phyloP scores from a whole-genome alignment of 1,139 yeast genomes.

The Kluyveromyces sp. region DNA sequence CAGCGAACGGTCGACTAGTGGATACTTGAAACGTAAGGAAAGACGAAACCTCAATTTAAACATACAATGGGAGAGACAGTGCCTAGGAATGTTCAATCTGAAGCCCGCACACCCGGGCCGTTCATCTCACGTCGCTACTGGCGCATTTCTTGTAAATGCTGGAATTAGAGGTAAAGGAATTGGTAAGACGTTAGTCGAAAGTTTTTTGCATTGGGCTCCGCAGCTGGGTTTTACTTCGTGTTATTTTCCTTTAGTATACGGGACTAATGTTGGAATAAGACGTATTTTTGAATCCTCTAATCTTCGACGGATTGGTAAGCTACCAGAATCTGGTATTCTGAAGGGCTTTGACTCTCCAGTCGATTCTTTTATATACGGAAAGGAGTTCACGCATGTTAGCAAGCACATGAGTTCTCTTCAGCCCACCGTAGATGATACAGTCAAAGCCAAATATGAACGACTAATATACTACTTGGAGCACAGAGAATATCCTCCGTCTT shows the following conservation, averaged over 20 bases:
- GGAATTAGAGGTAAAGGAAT: conserved; percentile 92
- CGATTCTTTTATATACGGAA: conserved; percentile 72
- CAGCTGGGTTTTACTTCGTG: conserved; percentile 78
- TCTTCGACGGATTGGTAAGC: conserved; percentile 69
- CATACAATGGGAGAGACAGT: conserved; percentile 83
- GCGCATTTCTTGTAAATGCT: conserved; percentile 81
- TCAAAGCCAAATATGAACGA: conserved; percentile 51
- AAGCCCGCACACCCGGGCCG: conserved; percentile 92
- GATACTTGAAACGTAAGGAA: conserved; percentile 25
- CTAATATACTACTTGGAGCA: conserved; percentile 74
- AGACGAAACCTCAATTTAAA: conserved; percentile 25
- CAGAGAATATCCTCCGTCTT: conserved; percentile 78
- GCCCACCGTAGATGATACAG: conserved; percentile 25
- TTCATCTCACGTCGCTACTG: conserved; percentile 88
- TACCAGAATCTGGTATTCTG: conserved; percentile 79
- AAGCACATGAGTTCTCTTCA: conserved; percentile 28
- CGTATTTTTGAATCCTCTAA: conserved; percentile 72
- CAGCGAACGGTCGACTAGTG: conserved; percentile 26
- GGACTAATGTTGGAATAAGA: conserved; percentile 76
- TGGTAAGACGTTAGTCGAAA: conserved; percentile 76
- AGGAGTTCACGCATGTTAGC: conserved; percentile 37
- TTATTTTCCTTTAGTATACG: conserved; percentile 81
- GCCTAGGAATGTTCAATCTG: conserved; percentile 76
- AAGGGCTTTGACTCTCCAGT: conserved; percentile 79
- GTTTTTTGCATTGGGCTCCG: conserved; percentile 88